Base-by-base conservation (phyloP, 1,284 basidiomycete genomes). In the Cystobasidiaceae sp. region DNA sequence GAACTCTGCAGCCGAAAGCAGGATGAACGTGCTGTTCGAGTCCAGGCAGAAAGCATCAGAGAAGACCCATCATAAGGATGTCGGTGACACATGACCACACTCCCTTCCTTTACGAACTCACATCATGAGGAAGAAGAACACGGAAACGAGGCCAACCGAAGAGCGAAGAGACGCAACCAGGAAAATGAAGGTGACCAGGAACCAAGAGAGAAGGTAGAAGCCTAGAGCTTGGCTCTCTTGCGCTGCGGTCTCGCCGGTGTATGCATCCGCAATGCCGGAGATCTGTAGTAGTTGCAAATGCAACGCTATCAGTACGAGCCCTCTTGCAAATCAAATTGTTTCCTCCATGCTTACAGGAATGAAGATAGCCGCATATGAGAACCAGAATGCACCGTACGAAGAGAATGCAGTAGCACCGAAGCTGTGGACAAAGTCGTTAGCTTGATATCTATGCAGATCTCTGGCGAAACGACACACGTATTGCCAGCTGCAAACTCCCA, bases 351-450 rank as follows among this genome's bases (percentile, higher is more conserved):
- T n/a, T n/a, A n/a, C n/a, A n/a, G 75, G 75, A 21, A 68, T 70
- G 50, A 72, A 71, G 61, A 77, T 75, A 54, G 70, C 57, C 21
- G 67, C 73, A 62, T 75, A 77, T 1, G 71, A 71, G 81, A 82
- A 37, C 80, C 79, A 21, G 88, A 91, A 92, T 1, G 84, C 85
- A 63, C 89, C 90, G 72, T 88, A 93, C 1, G 85, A 85, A 0
- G 85, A 80, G 80, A 92, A 91, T 0, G 89, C 92, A 81, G 82
- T 79, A 17, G 78, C 78, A 68, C 79, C 82, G 67, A 83, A 83
- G 1, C 81, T 83, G 76, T 82, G 82, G 9, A 88, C 88, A 44
- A 82, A 80, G 1, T 87, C 86, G 75, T 90, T 91, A 13, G 48
- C 50, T n/a, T 43, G 33, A 27, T 25, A 34, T 19, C 15, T 13